Base-by-base conservation (phyloP, 2,329 filamentous ascomycete species). In the Plectosphaerella sp. region DNA sequence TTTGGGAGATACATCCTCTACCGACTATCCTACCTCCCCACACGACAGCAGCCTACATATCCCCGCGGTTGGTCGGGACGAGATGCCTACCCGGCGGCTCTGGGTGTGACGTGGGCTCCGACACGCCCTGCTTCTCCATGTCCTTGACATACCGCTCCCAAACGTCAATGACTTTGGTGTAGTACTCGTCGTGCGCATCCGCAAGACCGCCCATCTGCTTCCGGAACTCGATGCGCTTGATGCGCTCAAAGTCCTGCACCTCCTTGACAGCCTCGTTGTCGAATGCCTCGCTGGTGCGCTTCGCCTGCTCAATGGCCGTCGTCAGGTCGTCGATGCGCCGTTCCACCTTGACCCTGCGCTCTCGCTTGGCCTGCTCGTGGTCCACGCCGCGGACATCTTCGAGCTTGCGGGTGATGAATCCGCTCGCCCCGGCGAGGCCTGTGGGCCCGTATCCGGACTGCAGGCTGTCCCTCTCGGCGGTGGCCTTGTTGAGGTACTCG, bases 301-400 rank as follows among this genome's bases (percentile, higher is more conserved):
- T 91, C 6, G 94, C 90, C 45, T 83, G 82, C 69, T 97, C 93
- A 0, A 96, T 93, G 68, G 96, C 91, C 22, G 84, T 82, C 3
- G 91, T 96, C 41, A 99, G 79, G 64, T 96, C 89, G 62, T 96
- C 91, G 60, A 99, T 96, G 58, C 91, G 86, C 48, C 97, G 78
- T 70, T 99, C 94, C 4, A 97, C 79, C 70, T 94, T 96, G 53
- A 94, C 85, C 49, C 93, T 81, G 28, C 93, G 83, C 67, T 97
- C 93, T 14, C 92, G 84, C 2, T 92, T 86, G 14, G 88, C 86
- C 63, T 95, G 90, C 67, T 97, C 94, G 71, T 97, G 94, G 69
- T 99, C 94, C 4, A 99, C 92, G 14, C 94, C 94, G 16, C 94
- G 86, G 57, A 97, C 92, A 65, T 99, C 94, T 70, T 99, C 94